Base-by-base conservation (phyloP, 805 yeast species). In the Yarrowia yakushimensis region DNA sequence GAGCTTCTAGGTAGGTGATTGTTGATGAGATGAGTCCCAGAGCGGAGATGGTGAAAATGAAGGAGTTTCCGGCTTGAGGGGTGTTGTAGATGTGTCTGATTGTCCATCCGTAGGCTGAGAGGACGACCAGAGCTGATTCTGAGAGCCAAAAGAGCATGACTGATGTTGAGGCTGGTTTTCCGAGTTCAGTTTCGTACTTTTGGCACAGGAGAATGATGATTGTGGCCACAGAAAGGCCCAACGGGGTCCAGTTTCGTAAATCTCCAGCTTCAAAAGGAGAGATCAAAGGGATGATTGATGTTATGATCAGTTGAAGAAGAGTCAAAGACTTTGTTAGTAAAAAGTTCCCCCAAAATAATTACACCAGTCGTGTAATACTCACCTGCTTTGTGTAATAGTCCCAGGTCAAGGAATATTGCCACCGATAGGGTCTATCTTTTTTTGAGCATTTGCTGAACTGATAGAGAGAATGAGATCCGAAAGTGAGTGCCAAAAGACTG, bases 1-100 rank as follows among this genome's bases (percentile, higher is more conserved):
- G 48, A 68, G 83, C 64, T 77, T 81, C 30, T 66, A 66, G 39
- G 48, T 36, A 42, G 54, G 66, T 23, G 63, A 63, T 18, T 31
- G 15, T 13, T 2, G 37, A 18, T 1, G 61, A 27, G 28, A 41
- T 28, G 27, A 28, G 28, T 5, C 36, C 36, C 13, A 55, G 11
- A 8, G 12, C 6, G 4, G 50, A 22, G 30, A 48, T 28, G 17
- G 64, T 23, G 43, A 25, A 10, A 31, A 37, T 17, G 23, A 48
- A 23, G 20, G n/a, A 13, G 13, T 22, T 11, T 3, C 43, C 43
- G 3, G 31, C 37, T 5, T 52, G 43, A 1, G 9, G n/a, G 11
- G 30, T 43, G 17, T 20, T 33, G 45, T 55, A 41, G 37, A 36
- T 31, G 41, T 17, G 11, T 36, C 63, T 20, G 4, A 60, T 52